Conservation (phyloP, 495 filamentous ascomycete genomes). For the Daldinia childiae region DNA sequence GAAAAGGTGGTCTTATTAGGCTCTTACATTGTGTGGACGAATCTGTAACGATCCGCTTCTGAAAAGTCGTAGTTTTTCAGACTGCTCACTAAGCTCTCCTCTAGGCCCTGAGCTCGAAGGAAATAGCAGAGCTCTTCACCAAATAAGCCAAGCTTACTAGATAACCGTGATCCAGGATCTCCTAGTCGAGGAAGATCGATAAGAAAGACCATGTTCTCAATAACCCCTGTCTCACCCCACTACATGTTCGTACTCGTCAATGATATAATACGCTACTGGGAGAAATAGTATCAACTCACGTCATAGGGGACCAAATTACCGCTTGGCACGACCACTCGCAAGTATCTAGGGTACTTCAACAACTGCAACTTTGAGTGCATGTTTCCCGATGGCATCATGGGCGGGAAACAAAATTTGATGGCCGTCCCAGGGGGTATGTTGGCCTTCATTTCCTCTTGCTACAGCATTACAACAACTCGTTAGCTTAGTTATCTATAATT, state of each 20-base stretch:
- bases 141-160: constrained; percentile 65
- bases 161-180: constrained; percentile 38
- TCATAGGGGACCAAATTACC: constrained; percentile 84
- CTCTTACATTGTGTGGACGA: constrained; percentile 78
- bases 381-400: constrained; percentile 58
- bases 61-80: constrained; percentile 78
- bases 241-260: neutral
- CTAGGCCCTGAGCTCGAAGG: constrained; percentile 70
- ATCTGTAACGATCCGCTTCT: constrained; percentile 71
- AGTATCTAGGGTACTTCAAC: constrained; percentile 71
- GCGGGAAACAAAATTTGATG: constrained; percentile 82
- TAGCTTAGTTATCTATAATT: constrained; percentile 1
- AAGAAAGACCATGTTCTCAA: constrained; percentile 88
- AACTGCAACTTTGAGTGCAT: constrained; percentile 95
- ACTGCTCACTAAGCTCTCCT: constrained; percentile 67
- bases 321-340: constrained; percentile 81
- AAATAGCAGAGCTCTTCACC: constrained; percentile 76
- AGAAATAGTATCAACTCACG: constrained; percentile 11
- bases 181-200: constrained; percentile 79
- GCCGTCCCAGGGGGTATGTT: constrained; percentile 48
- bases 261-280: neutral
- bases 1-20: neutral
- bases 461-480: neutral
- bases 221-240: constrained; percentile 82
- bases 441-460: constrained; percentile 64